Evolutionary conservation across 192 early-diverging fungal genomes (phyloP).

Genomic region (Coemansia sp.): DNA sequence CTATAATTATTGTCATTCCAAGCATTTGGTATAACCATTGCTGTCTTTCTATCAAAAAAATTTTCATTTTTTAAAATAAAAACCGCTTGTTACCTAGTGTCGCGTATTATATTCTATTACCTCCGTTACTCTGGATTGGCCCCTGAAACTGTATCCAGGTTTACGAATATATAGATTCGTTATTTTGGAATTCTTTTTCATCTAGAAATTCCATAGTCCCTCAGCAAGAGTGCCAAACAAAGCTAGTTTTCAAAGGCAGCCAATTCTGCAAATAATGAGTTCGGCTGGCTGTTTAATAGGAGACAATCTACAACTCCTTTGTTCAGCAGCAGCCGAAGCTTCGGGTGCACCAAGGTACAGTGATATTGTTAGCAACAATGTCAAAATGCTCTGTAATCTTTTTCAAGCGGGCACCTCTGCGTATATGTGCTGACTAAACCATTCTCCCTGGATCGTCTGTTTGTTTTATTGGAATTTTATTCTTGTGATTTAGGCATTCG

Average conservation of each 20-base stretch:
- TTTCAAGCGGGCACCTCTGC: background rate
- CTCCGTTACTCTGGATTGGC: background rate
- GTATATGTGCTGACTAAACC: background rate
- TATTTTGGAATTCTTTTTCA: background rate
- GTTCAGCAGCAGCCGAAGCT: slow-evolving; percentile 44
- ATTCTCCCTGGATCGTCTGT: background rate
- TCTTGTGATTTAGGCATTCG: slow-evolving; percentile 7
- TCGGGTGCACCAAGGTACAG: slow-evolving; percentile 6
- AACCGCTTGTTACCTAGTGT: background rate
- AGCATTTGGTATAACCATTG: background rate
- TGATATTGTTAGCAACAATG: background rate
- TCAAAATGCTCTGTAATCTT: background rate
- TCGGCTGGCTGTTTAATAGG: background rate
- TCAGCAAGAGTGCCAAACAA: too few relatives aligned
- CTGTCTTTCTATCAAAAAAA: background rate
- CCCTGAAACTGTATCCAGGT: background rate
- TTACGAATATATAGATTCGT: background rate
- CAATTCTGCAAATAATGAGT: background rate
- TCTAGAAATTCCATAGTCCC: too few relatives aligned
- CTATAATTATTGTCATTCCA: background rate
- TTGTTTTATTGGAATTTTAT: background rate
- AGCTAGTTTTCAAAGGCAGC: too few relatives aligned
- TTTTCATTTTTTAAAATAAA: background rate
- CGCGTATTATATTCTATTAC: background rate
- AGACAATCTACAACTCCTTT: slow-evolving; percentile 51